Base-by-base conservation (phyloP, 495 filamentous ascomycete genomes). In the Pseudotulostoma volvatum region DNA sequence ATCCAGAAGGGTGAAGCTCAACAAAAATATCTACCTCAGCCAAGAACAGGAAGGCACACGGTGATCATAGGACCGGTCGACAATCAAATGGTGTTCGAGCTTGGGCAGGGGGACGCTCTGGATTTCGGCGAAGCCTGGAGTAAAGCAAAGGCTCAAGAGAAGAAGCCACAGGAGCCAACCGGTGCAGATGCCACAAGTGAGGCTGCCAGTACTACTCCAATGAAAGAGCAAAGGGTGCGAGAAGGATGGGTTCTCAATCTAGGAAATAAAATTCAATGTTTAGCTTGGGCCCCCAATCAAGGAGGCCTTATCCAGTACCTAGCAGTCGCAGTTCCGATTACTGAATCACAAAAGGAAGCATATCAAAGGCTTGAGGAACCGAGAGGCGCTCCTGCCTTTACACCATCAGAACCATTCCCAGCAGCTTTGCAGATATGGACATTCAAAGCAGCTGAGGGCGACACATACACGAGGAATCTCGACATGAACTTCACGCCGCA, bases 191-290 rank as follows among this genome's bases (percentile, higher is more conserved):
- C 17, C 9, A 4, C 20, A 18, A 33, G 20, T 19, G 30, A 33
- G 7, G 9, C 4, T 35, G 15, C 38, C 11, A 33, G 18, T 4
- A 20, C 15, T 2, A 13, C 32, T 3, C 7, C 13, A 15, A 16
- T 21, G 1, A 13, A 31, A 11, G 18, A 38, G 17, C 50, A 46
- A 38, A 54, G 49, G 25, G 49, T 51, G 9, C 61, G 64, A 18
- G 54, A 67, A 33, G 75, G 73, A 0, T 80, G 73, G 71, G 51
- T 77, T 18, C 38, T 79, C 18, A 71, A 73, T 47, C 42, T 75
- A 13, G 74, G 71, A 3, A 51, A 53, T 1, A 67, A 58, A 21
- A 50, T 74, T 3, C 61, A 68, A 41, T 66, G 65, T 44, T 42
- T 70, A 39, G 65, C 70, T 14, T 80, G 75, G 75, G 64, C 60